Conservation (phyloP, 2,329 filamentous ascomycete genomes). For the Monosporascus sp. region DNA sequence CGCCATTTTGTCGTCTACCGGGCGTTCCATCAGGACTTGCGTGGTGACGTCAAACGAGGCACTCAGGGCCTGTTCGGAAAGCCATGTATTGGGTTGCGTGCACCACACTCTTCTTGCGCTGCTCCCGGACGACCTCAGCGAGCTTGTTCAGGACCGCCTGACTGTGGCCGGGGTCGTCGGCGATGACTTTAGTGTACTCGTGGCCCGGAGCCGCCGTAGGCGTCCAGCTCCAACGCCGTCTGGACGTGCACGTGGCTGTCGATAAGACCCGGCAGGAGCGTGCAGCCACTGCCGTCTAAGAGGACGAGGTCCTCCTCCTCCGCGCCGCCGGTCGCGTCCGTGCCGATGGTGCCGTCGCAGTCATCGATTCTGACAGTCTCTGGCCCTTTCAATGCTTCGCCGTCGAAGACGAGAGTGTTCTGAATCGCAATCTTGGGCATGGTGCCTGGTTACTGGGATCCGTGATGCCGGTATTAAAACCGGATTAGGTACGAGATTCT, state of each 20-base stretch:
- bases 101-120: background rate
- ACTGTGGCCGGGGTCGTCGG: background rate
- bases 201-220: background rate
- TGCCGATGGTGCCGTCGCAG: too few relatives aligned
- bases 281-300: background rate
- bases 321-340: too few relatives aligned
- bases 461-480: too few relatives aligned
- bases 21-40: background rate
- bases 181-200: background rate
- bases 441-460: too few relatives aligned
- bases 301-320: background rate
- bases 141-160: background rate
- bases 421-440: too few relatives aligned
- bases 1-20: background rate
- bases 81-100: background rate
- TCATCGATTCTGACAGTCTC: too few relatives aligned
- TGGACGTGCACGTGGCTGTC: background rate
- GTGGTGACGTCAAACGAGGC: background rate
- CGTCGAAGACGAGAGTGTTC: too few relatives aligned
- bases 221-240: background rate
- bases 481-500: too few relatives aligned
- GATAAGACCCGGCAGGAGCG: background rate
- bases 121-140: background rate
- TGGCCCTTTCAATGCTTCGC: too few relatives aligned
- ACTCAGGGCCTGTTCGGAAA: too few relatives aligned